Percentiles rank a stretch among this genome's conserved stretches.
Evolutionary conservation across 2,329 filamentous ascomycete genomes (phyloP).

Genomic region (Alternaria longipes): DNA sequence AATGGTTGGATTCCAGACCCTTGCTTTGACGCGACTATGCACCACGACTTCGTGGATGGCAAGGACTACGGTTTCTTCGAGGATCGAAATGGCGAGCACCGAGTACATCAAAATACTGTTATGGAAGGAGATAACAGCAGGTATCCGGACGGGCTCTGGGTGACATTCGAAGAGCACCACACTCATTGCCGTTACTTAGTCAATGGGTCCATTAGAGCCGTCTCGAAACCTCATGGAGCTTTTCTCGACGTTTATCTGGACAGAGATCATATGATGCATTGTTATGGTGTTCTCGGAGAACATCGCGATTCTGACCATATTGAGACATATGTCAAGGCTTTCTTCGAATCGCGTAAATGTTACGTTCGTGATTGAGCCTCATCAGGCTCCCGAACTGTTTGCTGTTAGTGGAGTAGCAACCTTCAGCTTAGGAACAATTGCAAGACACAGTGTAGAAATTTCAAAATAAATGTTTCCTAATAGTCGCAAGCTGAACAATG

Average conservation of each 20-base stretch:
- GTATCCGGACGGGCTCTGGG: neutral
- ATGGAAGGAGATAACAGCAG: neutral
- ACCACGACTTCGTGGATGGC: neutral
- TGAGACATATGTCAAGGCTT: neutral
- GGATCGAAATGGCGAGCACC: neutral
- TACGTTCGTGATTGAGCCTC: neutral
- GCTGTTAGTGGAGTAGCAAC: neutral
- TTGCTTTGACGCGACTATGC: neutral
- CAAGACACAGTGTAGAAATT: neutral
- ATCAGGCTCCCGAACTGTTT: neutral
- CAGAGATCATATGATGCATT: neutral
- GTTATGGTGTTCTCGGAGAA: neutral
- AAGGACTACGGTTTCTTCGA: neutral
- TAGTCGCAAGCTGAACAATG: neutral
- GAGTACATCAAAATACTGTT: neutral
- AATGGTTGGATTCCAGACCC: neutral
- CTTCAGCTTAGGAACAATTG: neutral
- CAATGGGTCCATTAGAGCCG: neutral
- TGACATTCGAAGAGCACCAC: conserved; percentile 2
- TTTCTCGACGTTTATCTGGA: neutral
- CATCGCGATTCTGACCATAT: neutral
- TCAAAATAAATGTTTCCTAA: neutral
- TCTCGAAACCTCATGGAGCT: neutral
- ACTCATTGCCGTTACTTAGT: conserved; percentile 3
- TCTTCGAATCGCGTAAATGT: neutral